Evolutionary conservation across 129 eudicot species (phyloP), one percentile per base, ranked within the genome.

Genomic region (Arctium minus): DNA sequence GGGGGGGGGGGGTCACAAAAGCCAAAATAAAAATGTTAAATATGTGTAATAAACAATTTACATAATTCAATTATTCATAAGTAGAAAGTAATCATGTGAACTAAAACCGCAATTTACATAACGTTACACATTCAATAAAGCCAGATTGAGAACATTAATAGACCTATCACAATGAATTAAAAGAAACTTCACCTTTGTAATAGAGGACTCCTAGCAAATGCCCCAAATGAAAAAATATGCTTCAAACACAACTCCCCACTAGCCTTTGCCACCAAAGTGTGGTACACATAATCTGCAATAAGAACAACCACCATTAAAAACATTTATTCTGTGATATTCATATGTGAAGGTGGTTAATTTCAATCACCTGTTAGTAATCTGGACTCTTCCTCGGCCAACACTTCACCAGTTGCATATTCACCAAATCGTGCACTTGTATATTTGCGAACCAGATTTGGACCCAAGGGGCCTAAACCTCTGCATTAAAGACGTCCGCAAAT

Each of bases 171-270:
- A 46, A 46, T 46, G 15, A 46, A 46, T 33, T 32, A 22, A 67
- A 71, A 40, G 36, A 73, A 13, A 72, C 53, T 56, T 11, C 75
- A 91, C 99, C 94, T 87, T 39, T 87, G 92, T 29, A 91, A 36
- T 39, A 95, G 93, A 77, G 97, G 98, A 72, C 78, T 89, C 86
- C 97, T 84, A 79, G 97, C 93, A 82, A 92, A 95, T 60, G 98
- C 97, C 81, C 98, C 98, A 88, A 95, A 95, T 78, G 98, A 90
- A 83, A 96, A 96, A 22, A 93, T 93, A 84, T 92, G 88, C 79
- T 96, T 93, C 75, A 96, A 77, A 88, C 99, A 96, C 42, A 93
- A 87, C 89, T 96, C 99, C 42, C 99, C 99, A 85, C 99, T 96
- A 33, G 97, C 97, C 89, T 96, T 96, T 48, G 99, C 99, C 40